A percentile compares a stretch with the other conserved stretches of the same genome.
phyloP scores from a whole-genome alignment of 1,284 basidiomycete genomes.

The Vanrija sp. region DNA sequence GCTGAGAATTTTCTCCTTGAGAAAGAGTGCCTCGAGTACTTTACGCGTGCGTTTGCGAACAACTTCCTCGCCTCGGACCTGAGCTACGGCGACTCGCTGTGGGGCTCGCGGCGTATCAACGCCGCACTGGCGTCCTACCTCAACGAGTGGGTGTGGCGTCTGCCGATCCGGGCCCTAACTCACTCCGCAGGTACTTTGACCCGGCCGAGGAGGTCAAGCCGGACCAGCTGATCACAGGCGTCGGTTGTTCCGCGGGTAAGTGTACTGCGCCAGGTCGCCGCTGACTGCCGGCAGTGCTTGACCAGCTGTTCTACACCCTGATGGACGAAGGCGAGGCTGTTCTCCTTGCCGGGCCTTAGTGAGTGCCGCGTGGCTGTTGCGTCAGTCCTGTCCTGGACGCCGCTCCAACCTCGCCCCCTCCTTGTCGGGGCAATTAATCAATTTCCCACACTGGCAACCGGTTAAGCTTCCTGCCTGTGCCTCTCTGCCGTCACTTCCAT shows the following conservation, averaged over 20 bases:
- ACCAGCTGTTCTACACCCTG: constrained; percentile 48
- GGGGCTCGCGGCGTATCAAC: constrained; percentile 44
- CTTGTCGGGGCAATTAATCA: background rate
- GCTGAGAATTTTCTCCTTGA: constrained; percentile 50
- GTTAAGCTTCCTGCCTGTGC: background rate
- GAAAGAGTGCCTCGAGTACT: constrained; percentile 42
- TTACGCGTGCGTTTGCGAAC: constrained; percentile 33
- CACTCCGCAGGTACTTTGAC: constrained; percentile 26
- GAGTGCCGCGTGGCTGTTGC: constrained; percentile 3
- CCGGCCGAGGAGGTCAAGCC: constrained; percentile 33
- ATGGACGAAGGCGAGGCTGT: constrained; percentile 49
- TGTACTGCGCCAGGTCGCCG: background rate
- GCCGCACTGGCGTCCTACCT: constrained; percentile 36
- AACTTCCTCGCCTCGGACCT: constrained; percentile 36
- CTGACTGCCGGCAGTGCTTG: constrained; percentile 30
- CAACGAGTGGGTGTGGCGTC: constrained; percentile 27
- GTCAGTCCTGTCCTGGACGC: constrained; percentile 11
- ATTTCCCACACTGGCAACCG: too few species aligned
- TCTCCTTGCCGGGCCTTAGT: constrained; percentile 46
- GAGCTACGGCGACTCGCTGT: constrained; percentile 45
- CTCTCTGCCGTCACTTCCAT: background rate
- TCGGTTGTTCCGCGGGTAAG: constrained; percentile 40
- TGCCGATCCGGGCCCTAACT: background rate
- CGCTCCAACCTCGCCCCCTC: constrained; percentile 9
- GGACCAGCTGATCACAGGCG: constrained; percentile 42